A percentile compares a stretch with the other conserved stretches of the same genome.
Evolutionary conservation across 176 grass and related monocot genomes (phyloP).

Genomic region (Tuctoria greenei): DNA sequence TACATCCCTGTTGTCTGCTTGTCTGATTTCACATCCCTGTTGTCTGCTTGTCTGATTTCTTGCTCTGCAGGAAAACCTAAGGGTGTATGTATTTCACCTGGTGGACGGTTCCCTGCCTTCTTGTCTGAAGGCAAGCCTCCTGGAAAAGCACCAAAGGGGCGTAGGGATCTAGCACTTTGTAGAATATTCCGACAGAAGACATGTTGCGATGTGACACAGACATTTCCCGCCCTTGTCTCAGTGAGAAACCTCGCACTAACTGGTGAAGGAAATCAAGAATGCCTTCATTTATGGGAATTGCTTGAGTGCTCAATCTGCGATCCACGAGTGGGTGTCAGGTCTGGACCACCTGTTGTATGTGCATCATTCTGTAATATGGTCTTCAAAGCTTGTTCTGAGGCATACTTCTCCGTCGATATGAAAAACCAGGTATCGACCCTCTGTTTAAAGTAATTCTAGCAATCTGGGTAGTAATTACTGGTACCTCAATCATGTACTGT

Average conservation of each 20-base stretch:
- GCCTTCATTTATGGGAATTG: conserved; percentile 92
- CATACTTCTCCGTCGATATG: conserved; percentile 73
- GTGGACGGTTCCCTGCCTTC: conserved; percentile 76
- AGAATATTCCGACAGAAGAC: conserved; percentile 86
- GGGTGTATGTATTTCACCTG: conserved; percentile 76
- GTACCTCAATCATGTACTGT: conserved; percentile 11
- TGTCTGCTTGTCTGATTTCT: neutral
- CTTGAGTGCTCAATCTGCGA: conserved; percentile 96
- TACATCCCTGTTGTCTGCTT: neutral
- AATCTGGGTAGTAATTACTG: neutral
- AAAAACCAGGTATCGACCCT: conserved; percentile 79
- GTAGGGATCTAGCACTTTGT: conserved; percentile 73
- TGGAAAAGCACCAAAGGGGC: conserved; percentile 64
- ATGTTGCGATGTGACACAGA: conserved; percentile 82
- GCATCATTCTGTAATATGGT: conserved; percentile 85
- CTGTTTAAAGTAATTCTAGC: conserved; percentile 7
- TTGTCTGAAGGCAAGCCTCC: conserved; percentile 68
- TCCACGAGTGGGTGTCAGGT: conserved; percentile 59
- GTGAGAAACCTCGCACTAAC: conserved; percentile 79
- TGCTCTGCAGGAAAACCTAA: conserved; percentile 45
- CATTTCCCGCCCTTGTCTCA: conserved; percentile 66
- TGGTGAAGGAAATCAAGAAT: conserved; percentile 83
- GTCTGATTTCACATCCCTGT: neutral
- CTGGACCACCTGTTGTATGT: conserved; percentile 77
- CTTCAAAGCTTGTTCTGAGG: conserved; percentile 70